Evolutionary conservation across 2,329 filamentous ascomycete genomes (phyloP).

Genomic region (Penicillium sp.): DNA sequence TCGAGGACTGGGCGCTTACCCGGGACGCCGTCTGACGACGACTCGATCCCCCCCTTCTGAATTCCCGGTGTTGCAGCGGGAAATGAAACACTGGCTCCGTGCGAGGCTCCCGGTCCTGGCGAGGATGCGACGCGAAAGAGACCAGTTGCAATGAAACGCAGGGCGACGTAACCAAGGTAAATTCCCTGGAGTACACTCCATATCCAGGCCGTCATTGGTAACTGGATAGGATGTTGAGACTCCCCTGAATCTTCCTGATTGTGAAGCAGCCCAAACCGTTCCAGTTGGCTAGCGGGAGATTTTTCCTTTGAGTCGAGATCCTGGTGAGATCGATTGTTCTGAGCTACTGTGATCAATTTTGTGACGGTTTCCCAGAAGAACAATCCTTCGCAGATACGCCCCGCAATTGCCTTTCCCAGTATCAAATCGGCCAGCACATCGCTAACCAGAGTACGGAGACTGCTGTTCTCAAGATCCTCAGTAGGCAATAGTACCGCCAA

Average conservation of each 20-base stretch:
- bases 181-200: conserved; percentile 58
- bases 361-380: conserved; percentile 83
- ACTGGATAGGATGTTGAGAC: conserved; percentile 38
- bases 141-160: conserved; percentile 69
- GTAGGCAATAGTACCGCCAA: conserved; percentile 85
- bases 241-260: conserved; percentile 33
- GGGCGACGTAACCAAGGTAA: conserved; percentile 60
- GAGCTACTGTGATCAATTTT: conserved; percentile 64
- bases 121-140: conserved; percentile 70
- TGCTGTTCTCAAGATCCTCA: conserved; percentile 87
- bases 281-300: conserved; percentile 50
- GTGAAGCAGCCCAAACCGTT: conserved; percentile 61
- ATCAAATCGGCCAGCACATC: conserved; percentile 92
- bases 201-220: conserved; percentile 44
- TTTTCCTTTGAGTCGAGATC: conserved; percentile 16
- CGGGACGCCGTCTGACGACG: conserved; percentile 30
- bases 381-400: conserved; percentile 84
- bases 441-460: conserved; percentile 78
- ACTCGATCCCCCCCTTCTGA: conserved; percentile 36
- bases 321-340: conserved; percentile 23
- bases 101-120: conserved; percentile 48
- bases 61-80: conserved; percentile 27
- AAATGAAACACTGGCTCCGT: conserved; percentile 32
- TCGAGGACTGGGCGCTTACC: conserved; percentile 67
- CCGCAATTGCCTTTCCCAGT: conserved; percentile 77